Evolutionary conservation across 2,329 filamentous ascomycete genomes (phyloP).

Genomic region (Ophiocordyceps camponoti-saundersi): DNA sequence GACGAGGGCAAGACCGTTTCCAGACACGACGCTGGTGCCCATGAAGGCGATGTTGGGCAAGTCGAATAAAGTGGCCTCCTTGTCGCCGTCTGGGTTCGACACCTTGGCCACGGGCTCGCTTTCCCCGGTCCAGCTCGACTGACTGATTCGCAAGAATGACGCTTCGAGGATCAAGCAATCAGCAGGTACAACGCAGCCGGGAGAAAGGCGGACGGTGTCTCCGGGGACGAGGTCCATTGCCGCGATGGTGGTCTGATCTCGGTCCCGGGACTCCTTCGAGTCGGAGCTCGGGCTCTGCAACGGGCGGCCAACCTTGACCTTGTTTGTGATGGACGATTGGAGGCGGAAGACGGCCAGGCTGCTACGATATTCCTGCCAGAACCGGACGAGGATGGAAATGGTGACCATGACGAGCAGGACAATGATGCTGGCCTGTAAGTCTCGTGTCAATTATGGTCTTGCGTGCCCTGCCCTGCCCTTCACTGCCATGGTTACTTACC

Average conservation of each 20-base stretch:
- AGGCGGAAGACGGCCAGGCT: slow-evolving; percentile 9
- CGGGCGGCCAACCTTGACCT: slow-evolving; percentile 7
- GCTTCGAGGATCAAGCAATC: slow-evolving; percentile 12
- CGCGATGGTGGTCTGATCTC: slow-evolving; percentile 1
- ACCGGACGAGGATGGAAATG: slow-evolving; percentile 10
- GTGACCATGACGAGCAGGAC: slow-evolving; percentile 11
- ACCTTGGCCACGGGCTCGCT: slow-evolving; percentile 10
- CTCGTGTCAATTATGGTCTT: neutral
- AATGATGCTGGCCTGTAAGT: slow-evolving; percentile 5
- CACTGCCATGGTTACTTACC: slow-evolving; percentile 1
- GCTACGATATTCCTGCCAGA: slow-evolving; percentile 13
- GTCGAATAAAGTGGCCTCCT: slow-evolving; percentile 9
- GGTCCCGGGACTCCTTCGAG: neutral
- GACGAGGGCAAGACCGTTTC: slow-evolving; percentile 9
- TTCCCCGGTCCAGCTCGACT: slow-evolving; percentile 14
- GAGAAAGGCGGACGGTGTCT: slow-evolving; percentile 7
- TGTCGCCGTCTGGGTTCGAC: slow-evolving; percentile 4
- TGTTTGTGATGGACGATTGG: slow-evolving; percentile 9
- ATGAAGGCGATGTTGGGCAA: slow-evolving; percentile 10
- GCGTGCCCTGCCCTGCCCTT: no score
- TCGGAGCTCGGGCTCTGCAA: neutral
- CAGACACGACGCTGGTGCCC: slow-evolving; percentile 12
- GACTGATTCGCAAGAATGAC: slow-evolving; percentile 10
- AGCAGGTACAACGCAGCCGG: slow-evolving; percentile 10
- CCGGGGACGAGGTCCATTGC: slow-evolving; percentile 9